These are phyloP conservation scores for Yarrowia divulgata DNA, from an alignment of 805 yeast genomes.

Conservation along the genomic window DNA sequence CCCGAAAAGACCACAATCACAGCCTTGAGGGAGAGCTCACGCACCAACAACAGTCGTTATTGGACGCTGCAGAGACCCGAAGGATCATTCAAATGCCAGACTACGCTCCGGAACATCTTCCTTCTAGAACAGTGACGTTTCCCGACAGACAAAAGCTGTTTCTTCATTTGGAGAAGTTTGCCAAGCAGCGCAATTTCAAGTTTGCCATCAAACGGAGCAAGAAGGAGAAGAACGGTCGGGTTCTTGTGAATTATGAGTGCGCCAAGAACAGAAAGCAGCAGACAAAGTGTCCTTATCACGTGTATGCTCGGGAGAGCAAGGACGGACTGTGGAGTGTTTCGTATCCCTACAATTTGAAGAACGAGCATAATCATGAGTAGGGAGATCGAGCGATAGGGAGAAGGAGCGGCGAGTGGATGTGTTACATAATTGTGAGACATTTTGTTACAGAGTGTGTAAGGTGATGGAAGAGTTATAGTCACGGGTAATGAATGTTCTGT, in stretches of 20 bases:
- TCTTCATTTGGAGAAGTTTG: not conserved
- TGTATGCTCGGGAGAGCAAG: conserved; percentile 16
- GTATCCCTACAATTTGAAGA: conserved; percentile 8
- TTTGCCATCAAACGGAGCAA: conserved; percentile 18
- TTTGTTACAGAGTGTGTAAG: no score
- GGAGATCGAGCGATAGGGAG: no score
- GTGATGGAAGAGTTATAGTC: no score
- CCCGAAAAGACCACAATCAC: conserved; percentile 8
- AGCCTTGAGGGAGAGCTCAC: conserved; percentile 4
- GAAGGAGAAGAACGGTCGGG: conserved; percentile 5
- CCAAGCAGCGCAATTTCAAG: conserved; percentile 5
- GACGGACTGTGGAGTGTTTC: conserved; percentile 23
- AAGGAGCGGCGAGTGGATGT: no score
- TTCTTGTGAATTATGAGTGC: not conserved
- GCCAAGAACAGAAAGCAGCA: not conserved
- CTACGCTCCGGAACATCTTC: conserved; percentile 13
- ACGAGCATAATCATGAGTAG: conserved; percentile 22
- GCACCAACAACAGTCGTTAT: not conserved
- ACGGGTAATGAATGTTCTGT: no score
- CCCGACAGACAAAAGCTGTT: not conserved
- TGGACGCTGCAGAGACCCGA: conserved; percentile 23
- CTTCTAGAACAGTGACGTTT: conserved; percentile 3
- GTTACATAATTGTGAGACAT: no score
- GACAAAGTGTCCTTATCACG: conserved; percentile 6
- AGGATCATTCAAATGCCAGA: conserved; percentile 20